A percentile compares a stretch with the other conserved stretches of the same genome.
These are phyloP conservation scores for Boletus rubroflammeus DNA, from an alignment of 768 basidiomycete genomes.

Conservation along the genomic window DNA sequence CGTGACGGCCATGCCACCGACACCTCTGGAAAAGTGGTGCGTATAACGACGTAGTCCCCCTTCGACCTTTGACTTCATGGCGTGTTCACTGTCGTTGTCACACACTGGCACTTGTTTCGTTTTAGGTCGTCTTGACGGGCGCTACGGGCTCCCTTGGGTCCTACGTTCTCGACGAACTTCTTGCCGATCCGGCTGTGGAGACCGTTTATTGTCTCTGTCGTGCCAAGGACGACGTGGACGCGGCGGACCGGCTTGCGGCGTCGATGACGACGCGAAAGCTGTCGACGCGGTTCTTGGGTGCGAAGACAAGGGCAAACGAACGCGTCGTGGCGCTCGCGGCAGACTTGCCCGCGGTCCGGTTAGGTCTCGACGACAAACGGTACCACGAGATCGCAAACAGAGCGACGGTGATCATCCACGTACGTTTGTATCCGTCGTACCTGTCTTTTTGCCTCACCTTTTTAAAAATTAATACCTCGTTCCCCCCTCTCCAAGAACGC, in stretches of 20 bases:
- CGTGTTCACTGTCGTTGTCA: not conserved
- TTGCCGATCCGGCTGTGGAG: constrained; percentile 33
- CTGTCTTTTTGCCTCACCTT: not conserved
- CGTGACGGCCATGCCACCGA: constrained; percentile 7
- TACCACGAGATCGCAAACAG: constrained; percentile 35
- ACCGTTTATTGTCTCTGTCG: constrained; percentile 51
- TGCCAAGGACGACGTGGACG: constrained; percentile 43
- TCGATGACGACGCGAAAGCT: constrained; percentile 41
- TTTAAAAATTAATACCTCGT: no score
- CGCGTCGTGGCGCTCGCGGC: constrained; percentile 42
- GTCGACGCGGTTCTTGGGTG: constrained; percentile 4
- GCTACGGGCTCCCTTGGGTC: constrained; percentile 55
- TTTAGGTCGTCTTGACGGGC: constrained; percentile 43
- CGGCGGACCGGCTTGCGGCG: constrained; percentile 37
- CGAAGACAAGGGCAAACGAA: not conserved
- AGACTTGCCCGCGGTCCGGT: constrained; percentile 37
- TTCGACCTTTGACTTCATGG: not conserved
- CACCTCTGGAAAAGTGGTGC: constrained; percentile 15
- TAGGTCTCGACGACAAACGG: constrained; percentile 38
- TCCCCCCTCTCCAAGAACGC: constrained; percentile 36
- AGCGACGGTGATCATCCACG: constrained; percentile 47
- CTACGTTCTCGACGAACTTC: constrained; percentile 46
- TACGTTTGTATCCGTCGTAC: constrained; percentile 10
- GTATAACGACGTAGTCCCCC: not conserved
- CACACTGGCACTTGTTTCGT: not conserved